Evolutionary conservation across 352 stramenopile species (phyloP).

Genomic region (Aphanomyces astaci): DNA sequence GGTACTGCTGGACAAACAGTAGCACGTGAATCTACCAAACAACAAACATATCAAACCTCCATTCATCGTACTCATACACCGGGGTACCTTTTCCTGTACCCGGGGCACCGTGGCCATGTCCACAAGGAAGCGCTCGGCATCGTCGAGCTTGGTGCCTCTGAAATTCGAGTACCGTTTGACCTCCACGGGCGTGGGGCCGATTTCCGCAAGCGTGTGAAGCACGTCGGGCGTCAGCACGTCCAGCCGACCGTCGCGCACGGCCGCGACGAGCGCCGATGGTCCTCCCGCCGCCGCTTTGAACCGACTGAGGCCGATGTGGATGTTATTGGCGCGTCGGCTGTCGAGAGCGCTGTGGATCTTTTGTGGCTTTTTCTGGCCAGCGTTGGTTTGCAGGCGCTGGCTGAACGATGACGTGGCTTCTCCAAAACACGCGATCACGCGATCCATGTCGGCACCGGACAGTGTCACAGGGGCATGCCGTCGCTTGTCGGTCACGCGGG

Average conservation of each 20-base stretch:
- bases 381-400: background rate
- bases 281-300: slow-evolving; percentile 59
- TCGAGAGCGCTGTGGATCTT: slow-evolving; percentile 40
- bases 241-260: slow-evolving; percentile 48
- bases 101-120: slow-evolving; percentile 61
- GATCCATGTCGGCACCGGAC: slow-evolving; percentile 59
- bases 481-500: slow-evolving; percentile 46
- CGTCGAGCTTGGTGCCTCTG: slow-evolving; percentile 43
- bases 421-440: slow-evolving; percentile 50
- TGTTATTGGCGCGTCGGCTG: slow-evolving; percentile 69
- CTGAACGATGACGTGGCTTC: slow-evolving; percentile 23
- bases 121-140: slow-evolving; percentile 56
- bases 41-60: too few relatives aligned
- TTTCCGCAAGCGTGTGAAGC: slow-evolving; percentile 54
- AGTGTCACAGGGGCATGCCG: slow-evolving; percentile 63
- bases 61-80: background rate
- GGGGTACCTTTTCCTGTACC: slow-evolving; percentile 60
- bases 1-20: slow-evolving; percentile 58
- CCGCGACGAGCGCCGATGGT: slow-evolving; percentile 35
- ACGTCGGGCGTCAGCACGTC: slow-evolving; percentile 51
- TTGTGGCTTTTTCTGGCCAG: slow-evolving; percentile 19
- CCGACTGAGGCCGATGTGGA: slow-evolving; percentile 68
- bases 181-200: slow-evolving; percentile 53
- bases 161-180: slow-evolving; percentile 68
- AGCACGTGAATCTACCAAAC: slow-evolving; percentile 47